Evolutionary conservation across 768 basidiomycete genomes (phyloP), one percentile per base, ranked within the genome.

Genomic region (Lactifluus rugatus): DNA sequence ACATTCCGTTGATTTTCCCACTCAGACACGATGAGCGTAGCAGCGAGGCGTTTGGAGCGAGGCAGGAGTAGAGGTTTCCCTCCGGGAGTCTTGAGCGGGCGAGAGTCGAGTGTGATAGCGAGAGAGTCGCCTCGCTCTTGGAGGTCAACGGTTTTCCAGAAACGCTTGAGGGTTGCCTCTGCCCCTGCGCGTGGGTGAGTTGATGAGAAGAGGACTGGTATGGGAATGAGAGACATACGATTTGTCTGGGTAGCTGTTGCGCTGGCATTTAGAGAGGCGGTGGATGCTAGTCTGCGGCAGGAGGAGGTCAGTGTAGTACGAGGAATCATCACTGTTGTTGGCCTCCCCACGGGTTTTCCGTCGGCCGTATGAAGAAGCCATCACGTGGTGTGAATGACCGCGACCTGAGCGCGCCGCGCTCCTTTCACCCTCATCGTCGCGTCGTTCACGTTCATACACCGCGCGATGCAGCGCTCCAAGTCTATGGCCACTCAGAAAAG

Each of bases 1-100:
- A 94, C 66, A 5, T 75, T 84, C 57, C 83, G 83, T 72, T 97
- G 95, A 66, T 86, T 88, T 66, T 99, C 93, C 96, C 96, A 99
- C 74, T 99, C 96, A 56, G 88, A 80, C 19, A 93, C 96, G 65
- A 98, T 84, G 56, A 96, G 77, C 1, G 89, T 77, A 1, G 94
- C 93, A 21, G 89, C 76, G 28, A 94, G 72, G 42, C 77, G 69
- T 68, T 89, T 90, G 60, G 80, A 75, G 48, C 73, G 70, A 0
- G 93, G 93, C 14, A 98, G 65, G 36, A 84, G 68, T 31, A 99
- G 72, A 3, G 76, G 78, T 46, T 85, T 82, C n/a, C 94, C 94
- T 0, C 76, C 78, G 0, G 94, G 93, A 13, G 95, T 98, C 70
- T 90, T 95, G 57, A 99, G 76, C 1, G 88, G 75, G 36, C 91